Conservation (phyloP, 441 rosid genomes). For the Bruguiera hainesii region DNA sequence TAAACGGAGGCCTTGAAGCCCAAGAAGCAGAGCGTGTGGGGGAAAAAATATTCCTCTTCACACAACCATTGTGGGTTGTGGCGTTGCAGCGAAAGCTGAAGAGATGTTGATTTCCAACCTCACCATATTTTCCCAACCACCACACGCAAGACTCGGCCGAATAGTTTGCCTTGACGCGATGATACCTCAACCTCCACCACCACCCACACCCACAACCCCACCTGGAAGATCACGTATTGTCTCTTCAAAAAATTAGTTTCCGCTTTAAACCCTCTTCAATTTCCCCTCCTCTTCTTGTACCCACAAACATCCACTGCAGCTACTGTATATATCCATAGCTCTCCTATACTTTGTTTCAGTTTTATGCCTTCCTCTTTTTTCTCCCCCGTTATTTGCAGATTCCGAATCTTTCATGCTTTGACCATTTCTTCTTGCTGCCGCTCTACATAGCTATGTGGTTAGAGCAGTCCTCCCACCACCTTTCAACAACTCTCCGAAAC, state of each 20-base stretch:
- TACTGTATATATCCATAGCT: no score
- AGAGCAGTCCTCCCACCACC: no score
- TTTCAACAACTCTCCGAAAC: background rate
- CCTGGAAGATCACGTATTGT: background rate
- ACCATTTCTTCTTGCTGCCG: background rate
- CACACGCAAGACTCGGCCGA: conserved; percentile 12
- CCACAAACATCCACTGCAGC: background rate
- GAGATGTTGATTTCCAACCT: background rate
- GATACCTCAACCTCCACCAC: conserved; percentile 30
- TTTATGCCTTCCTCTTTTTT: conserved; percentile 7
- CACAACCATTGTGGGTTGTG: no score
- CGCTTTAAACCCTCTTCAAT: conserved; percentile 13
- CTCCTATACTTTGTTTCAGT: no score
- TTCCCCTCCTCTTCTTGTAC: background rate
- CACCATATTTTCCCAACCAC: conserved; percentile 26
- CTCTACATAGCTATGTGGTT: no score
- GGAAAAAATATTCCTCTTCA: no score
- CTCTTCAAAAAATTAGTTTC: conserved; percentile 14
- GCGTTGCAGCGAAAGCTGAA: no score
- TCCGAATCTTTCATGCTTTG: background rate
- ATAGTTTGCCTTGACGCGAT: conserved; percentile 9
- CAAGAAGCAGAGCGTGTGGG: no score
- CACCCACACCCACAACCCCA: conserved; percentile 1
- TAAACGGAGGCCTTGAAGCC: no score
- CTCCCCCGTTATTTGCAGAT: conserved; percentile 11